Evolutionary conservation across 2,329 filamentous ascomycete genomes (phyloP).

Genomic region (Ophiostoma sp.): DNA sequence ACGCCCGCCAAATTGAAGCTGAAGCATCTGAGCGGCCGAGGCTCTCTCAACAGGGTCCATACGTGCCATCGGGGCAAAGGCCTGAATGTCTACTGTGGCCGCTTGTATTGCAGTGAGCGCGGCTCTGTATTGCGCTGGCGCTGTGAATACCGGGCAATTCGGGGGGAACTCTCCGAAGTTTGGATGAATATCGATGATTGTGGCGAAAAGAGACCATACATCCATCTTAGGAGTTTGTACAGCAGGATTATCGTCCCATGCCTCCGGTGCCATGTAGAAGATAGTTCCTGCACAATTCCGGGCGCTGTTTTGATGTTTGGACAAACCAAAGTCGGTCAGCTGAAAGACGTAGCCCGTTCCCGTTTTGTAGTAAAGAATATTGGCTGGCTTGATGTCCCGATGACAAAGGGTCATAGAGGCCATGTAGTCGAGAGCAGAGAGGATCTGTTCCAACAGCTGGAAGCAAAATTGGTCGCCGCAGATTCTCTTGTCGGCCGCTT

Average conservation of each 20-base stretch:
- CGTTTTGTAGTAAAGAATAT: neutral
- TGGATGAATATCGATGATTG: neutral
- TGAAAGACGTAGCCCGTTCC: neutral
- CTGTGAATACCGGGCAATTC: neutral
- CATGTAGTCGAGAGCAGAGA: neutral
- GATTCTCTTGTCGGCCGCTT: neutral
- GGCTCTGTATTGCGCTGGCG: neutral
- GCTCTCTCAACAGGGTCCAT: neutral
- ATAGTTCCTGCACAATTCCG: neutral
- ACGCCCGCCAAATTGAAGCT: neutral
- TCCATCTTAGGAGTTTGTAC: constrained; percentile 1
- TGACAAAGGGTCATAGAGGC: neutral
- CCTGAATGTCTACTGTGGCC: no score
- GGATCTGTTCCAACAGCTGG: neutral
- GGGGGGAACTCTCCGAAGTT: neutral
- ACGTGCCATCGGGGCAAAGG: neutral
- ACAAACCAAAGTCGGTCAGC: neutral
- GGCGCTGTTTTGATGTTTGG: neutral
- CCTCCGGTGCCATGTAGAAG: neutral
- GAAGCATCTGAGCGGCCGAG: neutral
- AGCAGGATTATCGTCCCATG: neutral
- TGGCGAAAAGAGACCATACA: constrained; percentile 6
- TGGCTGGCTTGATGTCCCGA: constrained; percentile 6
- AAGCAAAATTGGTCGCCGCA: neutral
- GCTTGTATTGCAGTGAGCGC: neutral